A percentile compares a stretch with the other conserved stretches of the same genome.
Evolutionary conservation across 306 rosid genomes (phyloP).

Genomic region (Dicorynia guianensis): DNA sequence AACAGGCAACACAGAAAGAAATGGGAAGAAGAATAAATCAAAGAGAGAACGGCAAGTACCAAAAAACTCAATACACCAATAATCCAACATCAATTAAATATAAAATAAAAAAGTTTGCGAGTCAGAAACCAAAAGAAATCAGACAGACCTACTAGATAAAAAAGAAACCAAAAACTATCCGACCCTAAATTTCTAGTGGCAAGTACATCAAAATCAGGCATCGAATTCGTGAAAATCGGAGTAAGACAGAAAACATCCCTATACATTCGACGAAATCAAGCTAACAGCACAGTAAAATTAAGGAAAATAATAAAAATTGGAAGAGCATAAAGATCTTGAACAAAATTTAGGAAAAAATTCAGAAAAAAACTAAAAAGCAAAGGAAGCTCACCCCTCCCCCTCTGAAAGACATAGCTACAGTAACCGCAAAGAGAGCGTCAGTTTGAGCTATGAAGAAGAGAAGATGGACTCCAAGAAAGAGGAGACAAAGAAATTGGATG

Average conservation of each 20-base stretch:
- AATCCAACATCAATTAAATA: too few relatives aligned
- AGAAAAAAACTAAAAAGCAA: neutral
- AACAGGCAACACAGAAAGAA: too few relatives aligned
- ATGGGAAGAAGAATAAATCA: neutral
- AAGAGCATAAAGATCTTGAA: neutral
- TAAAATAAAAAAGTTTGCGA: too few relatives aligned
- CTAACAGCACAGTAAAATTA: neutral
- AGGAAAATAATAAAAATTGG: neutral
- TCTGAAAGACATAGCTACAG: conserved; percentile 46
- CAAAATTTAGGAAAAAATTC: neutral
- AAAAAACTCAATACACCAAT: too few relatives aligned
- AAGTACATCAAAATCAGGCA: neutral
- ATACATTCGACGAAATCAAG: neutral
- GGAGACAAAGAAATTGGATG: neutral
- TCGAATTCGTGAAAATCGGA: too few relatives aligned
- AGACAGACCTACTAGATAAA: neutral
- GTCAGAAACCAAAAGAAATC: too few relatives aligned
- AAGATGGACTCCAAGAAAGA: neutral
- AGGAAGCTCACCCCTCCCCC: conserved; percentile 40
- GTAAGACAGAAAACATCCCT: neutral
- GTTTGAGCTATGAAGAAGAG: neutral
- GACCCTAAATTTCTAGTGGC: neutral
- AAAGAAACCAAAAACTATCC: too few relatives aligned
- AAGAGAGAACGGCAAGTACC: neutral
- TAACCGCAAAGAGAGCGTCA: neutral